These are phyloP conservation scores for Phytopythium cucurbitacearum DNA, from an alignment of 352 stramenopile species.

Conservation along the genomic window DNA sequence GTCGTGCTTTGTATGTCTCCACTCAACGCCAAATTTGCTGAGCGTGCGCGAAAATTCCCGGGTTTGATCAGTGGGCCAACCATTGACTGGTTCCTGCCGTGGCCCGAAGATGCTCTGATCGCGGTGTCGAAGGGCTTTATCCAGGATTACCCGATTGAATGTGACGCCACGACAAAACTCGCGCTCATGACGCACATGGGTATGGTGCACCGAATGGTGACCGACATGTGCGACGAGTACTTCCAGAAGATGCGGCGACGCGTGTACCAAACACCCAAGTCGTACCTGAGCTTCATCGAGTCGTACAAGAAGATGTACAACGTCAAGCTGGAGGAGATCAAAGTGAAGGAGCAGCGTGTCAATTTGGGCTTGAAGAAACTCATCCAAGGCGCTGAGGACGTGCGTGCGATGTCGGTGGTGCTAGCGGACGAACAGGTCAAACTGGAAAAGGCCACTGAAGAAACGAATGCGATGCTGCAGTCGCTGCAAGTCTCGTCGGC, in stretches of 20 bases:
- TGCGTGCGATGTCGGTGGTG: conserved; percentile 96
- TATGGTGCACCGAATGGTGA: conserved; percentile 97
- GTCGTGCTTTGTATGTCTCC: conserved; percentile 99
- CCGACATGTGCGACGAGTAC: conserved; percentile 97
- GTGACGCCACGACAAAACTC: conserved; percentile 76
- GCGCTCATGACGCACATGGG: conserved; percentile 97
- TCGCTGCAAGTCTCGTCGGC: conserved; percentile 94
- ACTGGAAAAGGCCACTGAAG: conserved; percentile 94
- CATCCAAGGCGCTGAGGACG: conserved; percentile 95
- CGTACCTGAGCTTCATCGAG: conserved; percentile 98
- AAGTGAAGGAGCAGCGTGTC: conserved; percentile 95
- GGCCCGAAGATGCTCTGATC: conserved; percentile 97
- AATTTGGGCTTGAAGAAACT: conserved; percentile 98
- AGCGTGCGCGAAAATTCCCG: conserved; percentile 96
- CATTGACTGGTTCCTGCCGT: conserved; percentile 99
- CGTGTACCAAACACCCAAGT: conserved; percentile 99
- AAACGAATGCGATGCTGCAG: conserved; percentile 98
- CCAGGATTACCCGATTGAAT: conserved; percentile 95
- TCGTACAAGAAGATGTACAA: conserved; percentile 98
- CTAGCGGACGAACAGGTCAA: conserved; percentile 96
- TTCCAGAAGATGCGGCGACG: conserved; percentile 96
- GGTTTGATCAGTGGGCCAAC: conserved; percentile 96
- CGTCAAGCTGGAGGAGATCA: conserved; percentile 92
- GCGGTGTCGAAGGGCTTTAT: conserved; percentile 97
- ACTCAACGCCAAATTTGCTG: conserved; percentile 97